A percentile compares a stretch with the other conserved stretches of the same genome.
These are phyloP conservation scores for Saksenaea vasiformis DNA, from an alignment of 371 early-diverging fungal genomes.

Conservation along the genomic window DNA sequence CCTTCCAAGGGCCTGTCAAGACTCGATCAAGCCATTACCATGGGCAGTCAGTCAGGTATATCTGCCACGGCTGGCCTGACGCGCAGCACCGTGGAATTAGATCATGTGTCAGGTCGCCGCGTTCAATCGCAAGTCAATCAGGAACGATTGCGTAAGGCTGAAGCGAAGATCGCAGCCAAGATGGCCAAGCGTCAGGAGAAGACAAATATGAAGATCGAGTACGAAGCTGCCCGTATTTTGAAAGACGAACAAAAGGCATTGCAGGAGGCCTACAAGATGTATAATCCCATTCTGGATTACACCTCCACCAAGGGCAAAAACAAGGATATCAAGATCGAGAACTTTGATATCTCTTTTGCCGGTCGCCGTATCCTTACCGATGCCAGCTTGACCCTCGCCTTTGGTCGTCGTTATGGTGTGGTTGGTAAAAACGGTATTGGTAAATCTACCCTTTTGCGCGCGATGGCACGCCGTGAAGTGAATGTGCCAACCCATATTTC, in stretches of 20 bases:
- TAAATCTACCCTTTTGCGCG: constrained; percentile 96
- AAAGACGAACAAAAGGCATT: constrained; percentile 69
- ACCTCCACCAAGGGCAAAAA: constrained; percentile 81
- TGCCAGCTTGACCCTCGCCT: constrained; percentile 80
- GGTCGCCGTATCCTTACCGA: constrained; percentile 93
- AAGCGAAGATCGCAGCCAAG: constrained; percentile 88
- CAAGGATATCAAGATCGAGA: constrained; percentile 94
- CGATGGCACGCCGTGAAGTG: constrained; percentile 90
- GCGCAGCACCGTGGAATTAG: constrained; percentile 59
- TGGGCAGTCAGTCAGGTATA: constrained; percentile 53
- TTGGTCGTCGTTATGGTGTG: constrained; percentile 93
- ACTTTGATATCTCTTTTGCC: constrained; percentile 95
- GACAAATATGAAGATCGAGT: constrained; percentile 56
- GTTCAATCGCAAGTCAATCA: constrained; percentile 89
- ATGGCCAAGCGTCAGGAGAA: constrained; percentile 81
- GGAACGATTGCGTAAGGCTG: constrained; percentile 91
- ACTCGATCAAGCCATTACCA: constrained; percentile 62
- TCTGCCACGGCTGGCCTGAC: constrained; percentile 59
- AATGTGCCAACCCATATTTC: constrained; percentile 85
- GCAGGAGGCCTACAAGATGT: constrained; percentile 68
- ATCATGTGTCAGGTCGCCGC: constrained; percentile 66
- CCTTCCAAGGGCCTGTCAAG: constrained; percentile 36
- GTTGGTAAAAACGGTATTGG: constrained; percentile 99
- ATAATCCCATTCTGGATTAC: constrained; percentile 86
- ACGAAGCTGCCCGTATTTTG: constrained; percentile 82